Base-by-base conservation (phyloP, 305 asterid species). In the Fraxinus baroniana region DNA sequence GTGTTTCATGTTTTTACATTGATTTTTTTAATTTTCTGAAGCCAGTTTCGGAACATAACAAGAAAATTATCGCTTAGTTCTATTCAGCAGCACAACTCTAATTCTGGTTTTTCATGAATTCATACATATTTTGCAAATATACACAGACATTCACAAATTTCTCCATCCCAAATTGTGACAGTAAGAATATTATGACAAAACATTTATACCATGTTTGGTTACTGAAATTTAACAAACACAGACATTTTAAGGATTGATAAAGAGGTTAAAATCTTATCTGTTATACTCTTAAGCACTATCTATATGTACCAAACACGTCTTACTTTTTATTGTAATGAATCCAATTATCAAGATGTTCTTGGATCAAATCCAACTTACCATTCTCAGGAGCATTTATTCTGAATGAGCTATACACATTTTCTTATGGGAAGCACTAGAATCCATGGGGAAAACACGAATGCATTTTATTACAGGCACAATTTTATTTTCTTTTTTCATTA, bases 371-470 rank as follows among this genome's bases (percentile, higher is more conserved):
- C 70, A 60, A 60, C 13, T 60, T 7, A 60, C 70, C 70, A 7
- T 20, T 60, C 70, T 60, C 70, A 18, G 28, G 70, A 20, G 24
- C 13, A 20, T 60, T 60, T 60, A 20, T 20, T 5, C 70, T 90
- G 57, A 90, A 86, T 77, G 92, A 87, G 89, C 90, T 89, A 44
- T 5, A 18, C 8, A 52, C 20, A 7, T n/a, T 52, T 52, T 52
- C 22, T 17, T 52, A 17, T 17, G 62, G 64, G 64, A 52, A 52
- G 64, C 64, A 17, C 64, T 52, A 52, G 64, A 52, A 52, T 52
- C 64, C 64, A 52, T 5, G 20, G 64, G 24, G 64, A 52, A 52
- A 52, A n/a, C 22, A 17, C 22, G 24, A 52, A 52, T 52, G 64
- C 24, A 0, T 52, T 52, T n/a, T 52, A 52, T 52, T 5, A 52